Conservation (phyloP, 345 rosid species). For the Sisymbrium irio region DNA sequence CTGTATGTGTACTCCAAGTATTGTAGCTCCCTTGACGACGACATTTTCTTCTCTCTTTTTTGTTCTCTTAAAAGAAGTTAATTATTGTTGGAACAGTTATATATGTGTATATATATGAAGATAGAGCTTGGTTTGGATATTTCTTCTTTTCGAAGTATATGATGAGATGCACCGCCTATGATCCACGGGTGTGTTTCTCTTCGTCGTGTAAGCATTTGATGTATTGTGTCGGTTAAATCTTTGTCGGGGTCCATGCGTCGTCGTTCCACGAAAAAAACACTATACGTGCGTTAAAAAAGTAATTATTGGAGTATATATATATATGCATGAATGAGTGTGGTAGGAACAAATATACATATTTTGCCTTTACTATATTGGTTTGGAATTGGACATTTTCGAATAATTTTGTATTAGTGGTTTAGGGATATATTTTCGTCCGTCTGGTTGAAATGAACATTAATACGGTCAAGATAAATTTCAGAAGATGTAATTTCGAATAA, state of each 20-base stretch:
- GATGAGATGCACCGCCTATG: slow-evolving; percentile 37
- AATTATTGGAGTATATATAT: not conserved
- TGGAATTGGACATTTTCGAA: not conserved
- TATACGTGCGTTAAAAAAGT: not conserved
- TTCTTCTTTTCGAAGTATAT: slow-evolving; percentile 30
- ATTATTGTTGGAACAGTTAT: not conserved
- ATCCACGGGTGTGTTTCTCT: slow-evolving; percentile 22
- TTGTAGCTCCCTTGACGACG: slow-evolving; percentile 37
- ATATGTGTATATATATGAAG: too few relatives aligned
- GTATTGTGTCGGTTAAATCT: slow-evolving; percentile 18
- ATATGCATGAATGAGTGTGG: not conserved
- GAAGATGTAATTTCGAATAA: not conserved
- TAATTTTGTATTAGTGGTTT: not conserved
- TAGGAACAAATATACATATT: not conserved
- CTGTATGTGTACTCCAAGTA: slow-evolving; percentile 38
- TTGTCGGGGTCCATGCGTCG: slow-evolving; percentile 9
- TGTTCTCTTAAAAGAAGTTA: not conserved
- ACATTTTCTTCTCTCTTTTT: not conserved
- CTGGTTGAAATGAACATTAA: not conserved
- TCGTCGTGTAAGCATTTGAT: slow-evolving; percentile 31
- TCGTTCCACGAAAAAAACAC: not conserved
- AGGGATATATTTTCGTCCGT: not conserved
- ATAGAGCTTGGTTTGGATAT: slow-evolving; percentile 27
- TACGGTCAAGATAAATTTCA: not conserved
- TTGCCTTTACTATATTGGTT: not conserved